Base-by-base conservation (phyloP, 768 basidiomycete species). In the Stropharia rugosoannulata region DNA sequence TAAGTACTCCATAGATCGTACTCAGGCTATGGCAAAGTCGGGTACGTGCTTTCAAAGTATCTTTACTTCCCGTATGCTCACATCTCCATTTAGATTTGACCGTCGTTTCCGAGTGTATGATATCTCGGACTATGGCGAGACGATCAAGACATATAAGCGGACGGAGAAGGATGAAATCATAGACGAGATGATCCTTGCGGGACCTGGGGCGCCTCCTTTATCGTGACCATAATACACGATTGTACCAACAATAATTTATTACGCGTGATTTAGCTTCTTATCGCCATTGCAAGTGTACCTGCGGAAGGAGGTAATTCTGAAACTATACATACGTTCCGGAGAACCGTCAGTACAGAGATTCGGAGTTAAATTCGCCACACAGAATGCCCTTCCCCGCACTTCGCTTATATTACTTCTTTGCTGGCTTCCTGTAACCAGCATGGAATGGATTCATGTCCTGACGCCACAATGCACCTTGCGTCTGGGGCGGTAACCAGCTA, bases 61-160 rank as follows among this genome's bases (percentile, higher is more conserved):
- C 7, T 46, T 15, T 18, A 22, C 25, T 16, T 35, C 43, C 7
- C 38, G 10, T n/a, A 22, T 39, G 52, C 51, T 63, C 18, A 66
- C 36, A 36, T 37, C 41, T 55, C 39, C 58, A 49, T 59, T 41
- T 49, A 89, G 89, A 12, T 97, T 98, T 67, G 92, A 97, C 69
- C 84, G 95, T 15, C 82, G 96, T 40, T 94, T 96, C 79, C 80
- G 96, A 7, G 75, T 98, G 43, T 98, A 88, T 69, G 85, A 93
- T 22, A 79, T 98, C 49, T 89, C 87, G 15, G 85, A 93, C 58
- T 98, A 81, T 63, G 96, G 96, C 43, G 96, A 98, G 78, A 95
- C 84, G 5, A 92, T 98, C 66, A 76, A 79, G 67, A 96, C 96
- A 37, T 81, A 90, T 70, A 97, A 97, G 71, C 83, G 85, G 38